Evolutionary conservation across 257 asterid species (phyloP).

Genomic region (Ophiorrhiza pumila): DNA sequence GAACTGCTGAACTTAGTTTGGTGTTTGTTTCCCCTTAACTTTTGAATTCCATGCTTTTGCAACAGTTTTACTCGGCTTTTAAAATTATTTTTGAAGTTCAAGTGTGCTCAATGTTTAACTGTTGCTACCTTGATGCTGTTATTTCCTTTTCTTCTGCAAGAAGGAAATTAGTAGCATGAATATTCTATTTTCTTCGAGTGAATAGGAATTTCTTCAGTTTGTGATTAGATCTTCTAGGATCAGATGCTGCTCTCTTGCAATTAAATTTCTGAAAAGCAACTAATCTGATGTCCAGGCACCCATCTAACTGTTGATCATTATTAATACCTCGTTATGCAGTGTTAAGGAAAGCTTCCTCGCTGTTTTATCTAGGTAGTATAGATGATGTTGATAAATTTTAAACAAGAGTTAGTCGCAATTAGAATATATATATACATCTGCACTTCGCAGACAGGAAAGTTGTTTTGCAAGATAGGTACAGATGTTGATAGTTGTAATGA

Average conservation of each 20-base stretch:
- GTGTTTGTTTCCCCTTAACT: constrained; percentile 12
- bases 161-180: not conserved
- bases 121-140: not conserved
- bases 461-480: not conserved
- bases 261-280: not conserved
- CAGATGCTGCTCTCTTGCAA: not conserved
- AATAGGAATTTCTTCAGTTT: not conserved
- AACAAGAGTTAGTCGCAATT: not conserved
- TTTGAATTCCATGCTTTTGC: not conserved
- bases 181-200: not conserved
- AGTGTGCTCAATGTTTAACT: not conserved
- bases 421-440: constrained; percentile 3
- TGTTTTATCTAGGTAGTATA: not conserved
- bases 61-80: not conserved
- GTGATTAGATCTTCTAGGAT: not conserved
- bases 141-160: constrained; percentile 6
- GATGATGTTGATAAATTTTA: not conserved
- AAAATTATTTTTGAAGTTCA: not conserved
- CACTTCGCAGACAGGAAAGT: not conserved
- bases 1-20: constrained; percentile 1
- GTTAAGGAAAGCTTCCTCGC: not conserved
- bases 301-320: not conserved
- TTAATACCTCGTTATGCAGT: not conserved
- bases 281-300: not conserved
- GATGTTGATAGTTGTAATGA: not conserved